Evolutionary conservation across 2,329 filamentous ascomycete species (phyloP), one percentile per base, ranked within the genome.

Genomic region (Alternaria sp.): DNA sequence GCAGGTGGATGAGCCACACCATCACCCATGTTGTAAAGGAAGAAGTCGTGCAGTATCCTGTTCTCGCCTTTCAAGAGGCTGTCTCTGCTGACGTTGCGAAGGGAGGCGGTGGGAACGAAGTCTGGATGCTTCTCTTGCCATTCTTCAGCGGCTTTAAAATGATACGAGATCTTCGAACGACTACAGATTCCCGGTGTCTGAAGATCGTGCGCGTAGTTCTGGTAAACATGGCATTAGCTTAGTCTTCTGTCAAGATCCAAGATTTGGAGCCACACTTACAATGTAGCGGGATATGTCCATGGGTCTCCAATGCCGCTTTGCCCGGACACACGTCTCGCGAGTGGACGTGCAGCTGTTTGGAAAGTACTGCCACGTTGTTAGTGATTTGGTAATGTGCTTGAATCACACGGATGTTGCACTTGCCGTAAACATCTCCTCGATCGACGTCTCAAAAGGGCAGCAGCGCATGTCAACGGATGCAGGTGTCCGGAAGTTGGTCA

Each of bases 381-480:
- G 30, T 52, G 15, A 8, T 15, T 23, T 7, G 8, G 1, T n/a
- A 12, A 23, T 4, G 23, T 7, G 11, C 7, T 11, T 7, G 10
- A 25, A 23, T 10, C 15, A 52, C 11, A 6, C 9, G 21, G 19
- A 36, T 23, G 13, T 36, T 40, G 13, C 19, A 52, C 49, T 40
- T 30, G 36, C 49, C n/a, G 61, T 62, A 5, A 65, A 51, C 25
- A 54, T 65, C 54, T 62, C 58, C 19, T 62, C 62, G 11, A 63
- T 32, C 6, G 56, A 59, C 4, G 51, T 56, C 8, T 49, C 43
- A 30, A 63, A 63, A 19, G 61, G 61, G 40, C 61, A 63, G 15
- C 10, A n/a, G 3, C 50, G 51, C 13, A 52, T 51, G 28, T 63
- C 56, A 4, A 63, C 30, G 9, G 61, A 63, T 30, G 50, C 49